Evolutionary conservation across 495 filamentous ascomycete species (phyloP).

Genomic region (Neurospora discreta): DNA sequence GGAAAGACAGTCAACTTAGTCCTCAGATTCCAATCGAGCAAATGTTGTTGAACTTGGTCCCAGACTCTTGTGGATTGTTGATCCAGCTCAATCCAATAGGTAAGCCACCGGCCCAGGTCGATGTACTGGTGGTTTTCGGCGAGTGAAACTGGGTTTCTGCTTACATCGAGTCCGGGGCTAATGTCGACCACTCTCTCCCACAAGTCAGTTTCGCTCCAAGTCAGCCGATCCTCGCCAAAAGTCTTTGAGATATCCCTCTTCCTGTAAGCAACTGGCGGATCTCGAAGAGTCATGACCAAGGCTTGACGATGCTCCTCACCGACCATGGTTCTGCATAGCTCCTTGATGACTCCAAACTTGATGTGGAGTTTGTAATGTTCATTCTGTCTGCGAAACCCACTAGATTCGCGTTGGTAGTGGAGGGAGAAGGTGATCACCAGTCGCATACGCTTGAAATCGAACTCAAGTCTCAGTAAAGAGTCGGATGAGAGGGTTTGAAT

Average conservation of each 20-base stretch:
- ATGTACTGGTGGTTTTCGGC: conserved; percentile 47
- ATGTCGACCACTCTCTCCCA: conserved; percentile 75
- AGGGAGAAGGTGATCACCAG: conserved; percentile 29
- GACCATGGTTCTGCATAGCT: conserved; percentile 37
- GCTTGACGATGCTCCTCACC: conserved; percentile 19
- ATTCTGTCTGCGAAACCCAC: conserved; percentile 5
- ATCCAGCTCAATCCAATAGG: conserved; percentile 46
- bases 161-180: conserved; percentile 21
- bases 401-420: neutral
- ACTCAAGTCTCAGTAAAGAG: conserved; percentile 15
- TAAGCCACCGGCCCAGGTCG: conserved; percentile 73
- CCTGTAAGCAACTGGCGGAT: conserved; percentile 54
- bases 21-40: conserved; percentile 66
- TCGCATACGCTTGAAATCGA: conserved; percentile 33
- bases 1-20: conserved; percentile 24
- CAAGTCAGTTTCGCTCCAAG: conserved; percentile 55
- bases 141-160: conserved; percentile 37
- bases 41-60: conserved; percentile 34
- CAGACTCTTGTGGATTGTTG: conserved; percentile 21
- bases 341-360: conserved; percentile 50
- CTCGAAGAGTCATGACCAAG: conserved; percentile 49
- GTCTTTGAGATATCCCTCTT: conserved; percentile 33
- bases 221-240: conserved; percentile 31
- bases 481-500: conserved; percentile 1
- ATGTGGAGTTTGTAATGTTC: conserved; percentile 42